Evolutionary conservation across 2,329 filamentous ascomycete genomes (phyloP).

Genomic region (Passalora sequoiae): DNA sequence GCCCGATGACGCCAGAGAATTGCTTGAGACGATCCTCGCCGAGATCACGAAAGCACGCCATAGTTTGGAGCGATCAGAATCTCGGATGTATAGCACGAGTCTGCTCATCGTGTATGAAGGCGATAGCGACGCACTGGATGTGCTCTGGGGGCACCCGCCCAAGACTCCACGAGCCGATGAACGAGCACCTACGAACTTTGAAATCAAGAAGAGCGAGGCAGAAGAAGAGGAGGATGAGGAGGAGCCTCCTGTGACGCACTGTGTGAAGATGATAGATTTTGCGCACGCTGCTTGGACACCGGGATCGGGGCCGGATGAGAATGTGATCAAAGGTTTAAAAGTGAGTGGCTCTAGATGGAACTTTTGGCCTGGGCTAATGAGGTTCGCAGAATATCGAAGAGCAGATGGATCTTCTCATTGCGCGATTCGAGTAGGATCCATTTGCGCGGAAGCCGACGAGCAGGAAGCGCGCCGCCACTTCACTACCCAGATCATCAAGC

Average conservation of each 20-base stretch:
- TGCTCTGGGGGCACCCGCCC: slow-evolving; percentile 41
- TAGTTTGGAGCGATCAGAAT: slow-evolving; percentile 58
- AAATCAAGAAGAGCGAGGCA: slow-evolving; percentile 36
- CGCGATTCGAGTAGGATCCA: slow-evolving; percentile 19
- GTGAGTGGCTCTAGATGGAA: neutral
- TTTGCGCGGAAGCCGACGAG: neutral
- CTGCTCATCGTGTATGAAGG: slow-evolving; percentile 64
- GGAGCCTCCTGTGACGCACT: slow-evolving; percentile 61
- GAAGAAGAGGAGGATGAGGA: slow-evolving; percentile 52
- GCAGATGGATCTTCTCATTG: slow-evolving; percentile 31
- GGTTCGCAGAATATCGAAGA: slow-evolving; percentile 26
- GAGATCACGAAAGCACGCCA: slow-evolving; percentile 44
- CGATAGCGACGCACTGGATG: slow-evolving; percentile 51
- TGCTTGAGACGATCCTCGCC: slow-evolving; percentile 41
- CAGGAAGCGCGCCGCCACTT: neutral
- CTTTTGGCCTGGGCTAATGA: neutral
- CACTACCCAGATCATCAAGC: neutral
- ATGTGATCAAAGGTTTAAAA: slow-evolving; percentile 67
- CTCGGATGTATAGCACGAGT: slow-evolving; percentile 63
- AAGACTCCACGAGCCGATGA: slow-evolving; percentile 25
- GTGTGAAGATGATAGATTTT: slow-evolving; percentile 91
- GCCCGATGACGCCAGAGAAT: slow-evolving; percentile 32
- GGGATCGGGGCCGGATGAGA: slow-evolving; percentile 80
- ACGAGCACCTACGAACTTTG: slow-evolving; percentile 30
- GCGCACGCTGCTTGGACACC: slow-evolving; percentile 83